Evolutionary conservation across 1,139 yeast genomes (phyloP).

Genomic region (Sporopachydermia cereana): DNA sequence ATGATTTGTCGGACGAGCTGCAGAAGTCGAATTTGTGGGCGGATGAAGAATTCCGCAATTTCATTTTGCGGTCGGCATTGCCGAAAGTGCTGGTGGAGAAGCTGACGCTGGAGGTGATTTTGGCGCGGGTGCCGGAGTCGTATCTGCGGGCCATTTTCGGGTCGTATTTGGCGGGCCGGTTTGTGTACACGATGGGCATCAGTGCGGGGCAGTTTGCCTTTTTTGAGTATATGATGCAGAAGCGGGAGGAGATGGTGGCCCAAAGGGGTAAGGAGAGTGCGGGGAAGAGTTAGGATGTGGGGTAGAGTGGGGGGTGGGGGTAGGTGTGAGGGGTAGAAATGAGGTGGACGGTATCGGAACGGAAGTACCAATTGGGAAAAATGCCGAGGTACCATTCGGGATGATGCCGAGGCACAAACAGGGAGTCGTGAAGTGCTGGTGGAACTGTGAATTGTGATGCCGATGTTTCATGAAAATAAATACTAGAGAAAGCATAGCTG

Average conservation of each 20-base stretch:
- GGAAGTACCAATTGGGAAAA: neutral
- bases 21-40: constrained; percentile 81
- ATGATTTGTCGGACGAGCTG: constrained; percentile 81
- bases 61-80: constrained; percentile 61
- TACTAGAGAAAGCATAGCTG: no score
- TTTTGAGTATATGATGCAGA: constrained; percentile 53
- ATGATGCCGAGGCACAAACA: neutral
- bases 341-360: no score
- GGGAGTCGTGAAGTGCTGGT: neutral
- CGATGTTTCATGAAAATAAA: no score
- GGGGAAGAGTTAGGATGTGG: no score
- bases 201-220: constrained; percentile 75
- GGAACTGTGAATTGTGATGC: neutral
- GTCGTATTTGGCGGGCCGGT: constrained; percentile 77
- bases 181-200: constrained; percentile 78
- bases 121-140: constrained; percentile 74
- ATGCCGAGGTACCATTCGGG: neutral
- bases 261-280: no score
- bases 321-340: no score
- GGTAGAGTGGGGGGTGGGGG: no score
- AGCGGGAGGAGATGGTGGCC: constrained; percentile 28
- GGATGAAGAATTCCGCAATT: constrained; percentile 66
- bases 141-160: constrained; percentile 87
- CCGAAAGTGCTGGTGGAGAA: constrained; percentile 62
- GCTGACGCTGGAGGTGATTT: constrained; percentile 65